These are phyloP conservation scores for Gomphus bonarii DNA, from an alignment of 1,284 basidiomycete genomes.

Conservation along the genomic window DNA sequence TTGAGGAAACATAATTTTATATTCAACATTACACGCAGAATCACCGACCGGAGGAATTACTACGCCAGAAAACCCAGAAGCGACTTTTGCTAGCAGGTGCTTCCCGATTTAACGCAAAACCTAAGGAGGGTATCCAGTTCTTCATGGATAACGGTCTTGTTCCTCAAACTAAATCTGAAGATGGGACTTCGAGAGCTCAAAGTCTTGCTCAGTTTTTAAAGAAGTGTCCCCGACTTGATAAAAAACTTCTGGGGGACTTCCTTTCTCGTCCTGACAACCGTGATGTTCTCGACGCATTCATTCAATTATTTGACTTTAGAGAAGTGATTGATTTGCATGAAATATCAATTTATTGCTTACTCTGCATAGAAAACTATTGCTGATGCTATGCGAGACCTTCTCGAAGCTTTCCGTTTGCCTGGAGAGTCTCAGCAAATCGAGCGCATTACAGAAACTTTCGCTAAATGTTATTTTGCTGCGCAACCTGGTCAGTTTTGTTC, in stretches of 20 bases:
- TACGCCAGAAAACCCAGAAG: conserved; percentile 76
- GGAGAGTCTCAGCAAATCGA: conserved; percentile 94
- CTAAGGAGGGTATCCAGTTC: conserved; percentile 86
- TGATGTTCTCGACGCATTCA: conserved; percentile 80
- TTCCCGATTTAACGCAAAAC: conserved; percentile 89
- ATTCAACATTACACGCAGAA: conserved; percentile 26
- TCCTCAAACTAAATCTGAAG: conserved; percentile 47
- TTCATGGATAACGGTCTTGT: conserved; percentile 84
- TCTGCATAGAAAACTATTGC: conserved; percentile 74
- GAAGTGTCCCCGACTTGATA: conserved; percentile 80
- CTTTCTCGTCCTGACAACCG: conserved; percentile 85
- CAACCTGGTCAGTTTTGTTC: conserved; percentile 48
- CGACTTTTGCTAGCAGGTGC: conserved; percentile 80
- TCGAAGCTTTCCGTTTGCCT: conserved; percentile 91
- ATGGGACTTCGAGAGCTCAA: conserved; percentile 42
- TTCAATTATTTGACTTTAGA: conserved; percentile 85
- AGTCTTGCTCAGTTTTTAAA: conserved; percentile 83
- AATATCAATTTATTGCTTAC: background rate
- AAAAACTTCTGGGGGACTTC: conserved; percentile 90
- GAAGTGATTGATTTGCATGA: conserved; percentile 39
- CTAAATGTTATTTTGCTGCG: conserved; percentile 82
- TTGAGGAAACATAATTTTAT: conserved; percentile 1
- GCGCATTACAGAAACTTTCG: conserved; percentile 93
- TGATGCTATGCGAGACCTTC: conserved; percentile 89
- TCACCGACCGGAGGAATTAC: conserved; percentile 47